Evolutionary conservation across 208 protist genomes (phyloP).

Genomic region (Wallacemonas sp.): DNA sequence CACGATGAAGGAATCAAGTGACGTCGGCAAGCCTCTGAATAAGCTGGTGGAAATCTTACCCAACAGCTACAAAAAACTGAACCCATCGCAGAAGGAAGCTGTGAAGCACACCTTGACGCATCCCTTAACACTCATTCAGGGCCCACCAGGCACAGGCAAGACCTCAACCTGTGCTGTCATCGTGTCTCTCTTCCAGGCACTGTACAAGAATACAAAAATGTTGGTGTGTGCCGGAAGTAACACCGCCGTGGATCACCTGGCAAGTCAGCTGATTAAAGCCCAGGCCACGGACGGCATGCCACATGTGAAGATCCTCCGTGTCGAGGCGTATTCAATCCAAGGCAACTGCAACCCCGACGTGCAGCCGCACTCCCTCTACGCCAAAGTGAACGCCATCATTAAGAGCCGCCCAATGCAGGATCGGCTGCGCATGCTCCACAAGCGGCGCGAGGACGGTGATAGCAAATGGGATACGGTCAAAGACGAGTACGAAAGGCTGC

Average conservation of each 20-base stretch:
- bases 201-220: constrained; percentile 40
- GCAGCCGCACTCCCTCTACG: not conserved
- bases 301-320: not conserved
- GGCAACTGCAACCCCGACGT: not conserved
- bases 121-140: constrained; percentile 63
- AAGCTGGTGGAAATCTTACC: not conserved
- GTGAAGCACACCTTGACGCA: constrained; percentile 51
- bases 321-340: not conserved
- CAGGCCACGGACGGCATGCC: not conserved
- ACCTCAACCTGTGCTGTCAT: constrained; percentile 96
- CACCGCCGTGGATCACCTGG: constrained; percentile 97
- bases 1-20: no score
- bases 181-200: constrained; percentile 91
- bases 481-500: not conserved
- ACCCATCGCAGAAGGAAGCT: not conserved
- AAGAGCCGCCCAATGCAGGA: not conserved
- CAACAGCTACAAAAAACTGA: not conserved
- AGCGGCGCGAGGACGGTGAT: not conserved
- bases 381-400: not conserved
- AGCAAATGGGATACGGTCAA: not conserved
- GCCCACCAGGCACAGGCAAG: constrained; percentile 94
- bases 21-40: no score
- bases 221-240: constrained; percentile 94
- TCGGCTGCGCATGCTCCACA: not conserved
- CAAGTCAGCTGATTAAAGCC: constrained; percentile 95